A percentile compares a stretch with the other conserved stretches of the same genome.
Conservation (phyloP, 495 filamentous ascomycete species). For the Penicillium paradoxum region DNA sequence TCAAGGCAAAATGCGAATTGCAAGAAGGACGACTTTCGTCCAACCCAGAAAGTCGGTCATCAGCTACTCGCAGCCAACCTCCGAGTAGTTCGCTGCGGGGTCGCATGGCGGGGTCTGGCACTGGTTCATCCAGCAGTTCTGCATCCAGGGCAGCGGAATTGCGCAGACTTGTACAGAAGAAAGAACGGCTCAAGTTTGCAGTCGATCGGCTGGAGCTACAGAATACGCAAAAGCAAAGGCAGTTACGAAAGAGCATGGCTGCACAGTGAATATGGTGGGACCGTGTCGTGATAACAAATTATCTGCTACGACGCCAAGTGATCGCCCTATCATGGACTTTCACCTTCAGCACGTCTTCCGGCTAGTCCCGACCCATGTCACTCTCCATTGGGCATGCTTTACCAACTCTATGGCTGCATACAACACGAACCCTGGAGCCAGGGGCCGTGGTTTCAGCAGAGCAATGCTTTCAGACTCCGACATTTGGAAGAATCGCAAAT, state of each 20-base stretch:
- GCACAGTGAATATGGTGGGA: slow-evolving; percentile 27
- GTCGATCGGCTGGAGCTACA: slow-evolving; percentile 69
- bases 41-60: slow-evolving; percentile 26
- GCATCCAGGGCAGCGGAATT: slow-evolving; percentile 56
- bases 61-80: slow-evolving; percentile 18
- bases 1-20: slow-evolving; percentile 67
- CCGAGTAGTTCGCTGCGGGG: slow-evolving; percentile 23
- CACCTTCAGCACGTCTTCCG: too few relatives aligned
- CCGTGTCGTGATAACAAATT: not conserved
- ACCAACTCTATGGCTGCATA: not conserved
- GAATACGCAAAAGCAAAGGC: slow-evolving; percentile 60
- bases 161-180: slow-evolving; percentile 65
- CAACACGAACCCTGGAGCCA: not conserved
- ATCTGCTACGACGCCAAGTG: not conserved
- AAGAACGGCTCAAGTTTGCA: slow-evolving; percentile 71
- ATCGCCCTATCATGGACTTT: not conserved
- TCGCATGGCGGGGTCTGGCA: slow-evolving; percentile 24
- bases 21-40: slow-evolving; percentile 61
- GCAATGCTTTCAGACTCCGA: not conserved
- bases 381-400: not conserved
- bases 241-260: slow-evolving; percentile 77
- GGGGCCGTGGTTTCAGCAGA: not conserved
- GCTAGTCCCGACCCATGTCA: not conserved
- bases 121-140: slow-evolving; percentile 44
- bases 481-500: not conserved